Evolutionary conservation across 345 rosid species (phyloP).

Genomic region (Linum trigynum): DNA sequence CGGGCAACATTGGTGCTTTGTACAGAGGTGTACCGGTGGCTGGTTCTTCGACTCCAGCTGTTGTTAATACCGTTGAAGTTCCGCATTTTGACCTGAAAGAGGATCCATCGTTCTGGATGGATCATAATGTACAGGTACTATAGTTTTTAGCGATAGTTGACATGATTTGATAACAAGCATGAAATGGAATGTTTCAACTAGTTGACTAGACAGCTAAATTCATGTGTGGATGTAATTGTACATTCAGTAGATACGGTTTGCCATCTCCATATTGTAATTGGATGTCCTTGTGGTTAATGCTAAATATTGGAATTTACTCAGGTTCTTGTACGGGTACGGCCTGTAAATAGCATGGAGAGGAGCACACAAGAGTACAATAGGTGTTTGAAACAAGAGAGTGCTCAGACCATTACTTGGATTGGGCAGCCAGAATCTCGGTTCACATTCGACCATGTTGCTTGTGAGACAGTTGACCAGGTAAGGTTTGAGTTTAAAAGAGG

Average conservation of each 20-base stretch:
- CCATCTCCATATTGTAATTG: not conserved
- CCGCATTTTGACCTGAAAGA: slow-evolving; percentile 92
- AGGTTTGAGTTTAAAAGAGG: slow-evolving; percentile 10
- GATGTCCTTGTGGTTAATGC: not conserved
- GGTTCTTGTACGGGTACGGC: slow-evolving; percentile 83
- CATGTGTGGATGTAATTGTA: no score
- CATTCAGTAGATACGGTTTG: not conserved
- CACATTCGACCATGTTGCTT: slow-evolving; percentile 82
- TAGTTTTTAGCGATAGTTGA: not conserved
- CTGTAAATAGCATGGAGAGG: slow-evolving; percentile 78
- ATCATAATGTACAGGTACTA: slow-evolving; percentile 85
- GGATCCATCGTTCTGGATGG: slow-evolving; percentile 97
- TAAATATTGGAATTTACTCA: slow-evolving; percentile 18
- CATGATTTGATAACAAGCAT: not conserved
- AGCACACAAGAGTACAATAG: slow-evolving; percentile 55
- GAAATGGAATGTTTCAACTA: not conserved
- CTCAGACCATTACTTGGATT: slow-evolving; percentile 68
- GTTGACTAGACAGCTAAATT: no score
- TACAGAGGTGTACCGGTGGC: slow-evolving; percentile 66
- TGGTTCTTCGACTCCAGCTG: slow-evolving; percentile 21
- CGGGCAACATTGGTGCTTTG: slow-evolving; percentile 57
- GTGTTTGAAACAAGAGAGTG: slow-evolving; percentile 88
- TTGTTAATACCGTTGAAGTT: slow-evolving; percentile 69
- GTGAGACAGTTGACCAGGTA: slow-evolving; percentile 92
- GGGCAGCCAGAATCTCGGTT: slow-evolving; percentile 88